Evolutionary conservation across 2,329 filamentous ascomycete species (phyloP), one percentile per base, ranked within the genome.

Genomic region (Aspergillus sp.): DNA sequence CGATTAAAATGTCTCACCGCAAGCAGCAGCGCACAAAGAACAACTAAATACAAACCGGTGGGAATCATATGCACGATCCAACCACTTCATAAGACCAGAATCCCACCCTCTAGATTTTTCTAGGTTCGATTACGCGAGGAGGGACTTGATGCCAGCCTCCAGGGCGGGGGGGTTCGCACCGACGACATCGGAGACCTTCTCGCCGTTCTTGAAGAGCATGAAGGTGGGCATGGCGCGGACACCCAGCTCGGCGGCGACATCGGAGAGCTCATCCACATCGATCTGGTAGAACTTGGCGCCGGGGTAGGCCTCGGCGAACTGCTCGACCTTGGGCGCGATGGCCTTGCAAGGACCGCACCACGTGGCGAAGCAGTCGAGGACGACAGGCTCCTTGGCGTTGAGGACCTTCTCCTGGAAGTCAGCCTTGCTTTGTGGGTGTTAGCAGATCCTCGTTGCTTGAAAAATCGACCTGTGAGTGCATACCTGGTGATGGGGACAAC

Each of bases 311-410:
- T 86, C 72, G 65, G 59, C 83, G 70, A 75, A 87, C 81, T 86
- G 80, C 63, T 81, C 81, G 53, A 96, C 78, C 57, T 85, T 74
- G 54, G 92, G 93, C 16, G 91, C 84, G 66, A 97, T 94, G 65
- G 86, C 82, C 81, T 92, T 96, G 88, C 93, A 97, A 55, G 93
- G 93, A 55, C 91, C 91, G 79, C 93, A 97, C 92, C 92, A 97
- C 58, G 79, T 85, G 52, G 92, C 92, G 74, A 88, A 91, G 78
- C 85, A 91, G 79, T 97, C 93, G 66, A 97, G 78, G 56, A 97
- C 77, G 63, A 96, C 56, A 59, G 88, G 73, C 49, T 79, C 80
- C 66, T 84, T 74, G 58, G 62, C 48, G 50, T 78, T 63, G 47
- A 76, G 66, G 50, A 76, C 69, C 52, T 81, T 81, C 29, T 71